Base-by-base conservation (phyloP, 768 basidiomycete genomes). In the Auriscalpium vulgare region DNA sequence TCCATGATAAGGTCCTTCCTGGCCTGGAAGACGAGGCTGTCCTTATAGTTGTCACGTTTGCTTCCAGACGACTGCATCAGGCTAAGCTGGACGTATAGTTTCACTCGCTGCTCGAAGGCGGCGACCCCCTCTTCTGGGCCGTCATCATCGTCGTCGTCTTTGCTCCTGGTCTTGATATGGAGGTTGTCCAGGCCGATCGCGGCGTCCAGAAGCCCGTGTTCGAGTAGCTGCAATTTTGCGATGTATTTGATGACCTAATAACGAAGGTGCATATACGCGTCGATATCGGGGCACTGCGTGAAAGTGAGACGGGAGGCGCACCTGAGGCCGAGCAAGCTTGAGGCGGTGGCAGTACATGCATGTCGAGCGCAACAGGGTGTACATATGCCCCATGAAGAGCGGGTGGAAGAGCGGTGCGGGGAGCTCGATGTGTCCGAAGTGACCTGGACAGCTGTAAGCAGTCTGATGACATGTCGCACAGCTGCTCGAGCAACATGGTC, bases 381-480 rank as follows among this genome's bases (percentile, higher is more conserved):
- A 95, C 77, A 88, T 85, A 65, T 95, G 91, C 36, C 79, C 76
- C 84, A 98, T 92, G 72, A 98, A 99, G 40, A 99, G 74, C 0
- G 97, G 97, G 66, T 99, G 95, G 67, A 90, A 98, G 2, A 98
- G 91, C 13, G 97, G 95, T 16, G 88, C 82, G 17, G 95, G 94
- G 7, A 99, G 81, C 59, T 97, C 93, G 58, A 99, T 95, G 71
- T 98, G 97, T 19, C 97, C 97, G 72, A 88, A 99, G 71, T 99
- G 97, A 16, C 97, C 97, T 2, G 97, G 95, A 70, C 97, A 99
- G 57, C 87, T 87, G 74, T 87, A 98, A 66, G 93, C 95, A 48
- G 84, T 90, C 65, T 97, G 81, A 56, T 81, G 87, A 68, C 97
- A 99, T 71, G 97, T 97, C 60, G 88, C 77, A 69, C 97, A 99